Evolutionary conservation across 129 eudicot genomes (phyloP), one percentile per base, ranked within the genome.

Genomic region (Rutidosis leptorrhynchoides): DNA sequence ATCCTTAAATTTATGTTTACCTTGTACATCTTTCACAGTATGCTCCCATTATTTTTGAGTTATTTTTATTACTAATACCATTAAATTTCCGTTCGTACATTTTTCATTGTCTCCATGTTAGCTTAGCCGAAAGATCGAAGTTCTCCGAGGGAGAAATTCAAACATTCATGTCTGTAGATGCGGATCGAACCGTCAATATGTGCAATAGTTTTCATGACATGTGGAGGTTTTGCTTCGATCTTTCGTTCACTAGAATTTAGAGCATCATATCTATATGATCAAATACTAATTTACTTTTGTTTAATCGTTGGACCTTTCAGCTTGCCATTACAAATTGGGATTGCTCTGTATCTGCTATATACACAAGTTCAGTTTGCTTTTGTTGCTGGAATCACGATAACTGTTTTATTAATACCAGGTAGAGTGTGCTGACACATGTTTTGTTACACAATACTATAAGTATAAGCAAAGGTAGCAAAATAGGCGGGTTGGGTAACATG

Each of bases 121-220:
- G 83, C 76, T 77, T 92, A 27, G 87, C 95, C 24, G 86, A 88
- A 71, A 81, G 90, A 69, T 79, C 95, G 53, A 85, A 75, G 30
- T 89, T 89, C 77, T 89, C 96, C 2, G 94, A 85, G 74, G 96
- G 96, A 52, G 96, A 89, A 68, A 88, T 92, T 74, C 98, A 92
- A 76, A 92, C 98, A 56, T 92, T 85, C 82, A 92, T 92, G 98
- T 92, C 98, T 16, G 88, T 92, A 14, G 98, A 92, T 82, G 96
- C 87, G 57, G 98, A 92, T 62, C 84, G 96, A 68, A 83, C 85
- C 52, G 89, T 88, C 45, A 92, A 92, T 80, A 66, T 92, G 71
- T 79, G 88, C 87, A 92, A 85, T 89, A 87, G 96, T 82, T 79
- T 88, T 61, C 96, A 92, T 78, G 98, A 92, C 55, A 82, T 88